Percentiles rank a stretch among this genome's conserved stretches.
Conservation (phyloP, 208 protist genomes). For the Lotmaria passim region DNA sequence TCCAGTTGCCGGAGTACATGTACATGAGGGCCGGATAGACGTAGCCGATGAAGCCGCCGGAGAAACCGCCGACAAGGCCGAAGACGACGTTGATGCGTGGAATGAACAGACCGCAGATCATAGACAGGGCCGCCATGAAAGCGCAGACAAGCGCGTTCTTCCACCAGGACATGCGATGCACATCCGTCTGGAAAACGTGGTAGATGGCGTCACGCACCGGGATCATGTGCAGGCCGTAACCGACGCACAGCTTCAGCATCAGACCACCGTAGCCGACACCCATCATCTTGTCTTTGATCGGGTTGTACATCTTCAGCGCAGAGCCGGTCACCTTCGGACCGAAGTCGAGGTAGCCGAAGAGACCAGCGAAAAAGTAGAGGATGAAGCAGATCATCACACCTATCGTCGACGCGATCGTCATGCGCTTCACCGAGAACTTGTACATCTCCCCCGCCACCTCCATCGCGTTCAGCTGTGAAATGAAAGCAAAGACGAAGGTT, state of each 20-base stretch:
- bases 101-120: constrained; percentile 70
- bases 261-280: constrained; percentile 59
- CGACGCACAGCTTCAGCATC: constrained; percentile 68
- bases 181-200: constrained; percentile 46
- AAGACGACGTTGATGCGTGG: constrained; percentile 73
- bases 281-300: constrained; percentile 57
- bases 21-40: constrained; percentile 75
- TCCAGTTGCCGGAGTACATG: constrained; percentile 70
- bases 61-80: constrained; percentile 66
- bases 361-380: constrained; percentile 57
- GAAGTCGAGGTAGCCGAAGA: constrained; percentile 84
- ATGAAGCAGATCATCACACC: constrained; percentile 60
- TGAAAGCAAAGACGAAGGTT: constrained; percentile 76
- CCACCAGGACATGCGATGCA: constrained; percentile 54
- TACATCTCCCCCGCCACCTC: constrained; percentile 71
- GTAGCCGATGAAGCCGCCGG: constrained; percentile 72
- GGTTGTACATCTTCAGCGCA: constrained; percentile 66
- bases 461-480: constrained; percentile 63
- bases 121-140: constrained; percentile 43
- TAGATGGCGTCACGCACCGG: constrained; percentile 70
- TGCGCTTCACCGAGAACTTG: constrained; percentile 47
- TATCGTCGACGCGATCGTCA: constrained; percentile 43
- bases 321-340: constrained; percentile 43
- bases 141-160: constrained; percentile 53
- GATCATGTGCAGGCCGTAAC: constrained; percentile 68